phyloP scores from a whole-genome alignment of 768 basidiomycete species.

The Trametopsis cervina region DNA sequence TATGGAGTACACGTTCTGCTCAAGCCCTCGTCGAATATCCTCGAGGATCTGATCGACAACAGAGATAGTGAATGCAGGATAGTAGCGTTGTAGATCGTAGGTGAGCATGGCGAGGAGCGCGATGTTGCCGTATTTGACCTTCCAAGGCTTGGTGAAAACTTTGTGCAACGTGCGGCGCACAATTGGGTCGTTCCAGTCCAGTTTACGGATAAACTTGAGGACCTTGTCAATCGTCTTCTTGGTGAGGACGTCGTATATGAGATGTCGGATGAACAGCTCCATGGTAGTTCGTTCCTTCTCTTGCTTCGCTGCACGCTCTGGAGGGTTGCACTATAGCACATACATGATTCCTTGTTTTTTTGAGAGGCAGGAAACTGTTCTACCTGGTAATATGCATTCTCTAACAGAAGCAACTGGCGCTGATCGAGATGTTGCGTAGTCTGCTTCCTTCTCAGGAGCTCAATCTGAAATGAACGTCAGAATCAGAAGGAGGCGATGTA shows the following conservation, averaged over 20 bases:
- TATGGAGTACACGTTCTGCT: conserved; percentile 90
- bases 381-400: conserved; percentile 98
- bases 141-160: conserved; percentile 98
- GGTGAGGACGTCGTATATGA: conserved; percentile 89
- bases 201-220: conserved; percentile 83
- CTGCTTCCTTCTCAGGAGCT: conserved; percentile 93
- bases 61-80: conserved; percentile 78
- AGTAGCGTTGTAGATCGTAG: conserved; percentile 91
- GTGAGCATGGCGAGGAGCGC: conserved; percentile 89
- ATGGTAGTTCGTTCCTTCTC: conserved; percentile 81
- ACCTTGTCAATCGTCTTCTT: conserved; percentile 97
- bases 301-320: conserved; percentile 81
- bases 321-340: conserved; percentile 80
- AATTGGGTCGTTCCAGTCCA: conserved; percentile 85
- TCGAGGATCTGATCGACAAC: conserved; percentile 95
- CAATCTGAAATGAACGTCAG: conserved; percentile 46
- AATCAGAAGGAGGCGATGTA: no score
- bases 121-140: conserved; percentile 89
- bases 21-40: conserved; percentile 83
- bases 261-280: conserved; percentile 91
- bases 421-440: conserved; percentile 89
- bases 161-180: conserved; percentile 66
- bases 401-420: conserved; percentile 79
- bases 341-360: background rate
- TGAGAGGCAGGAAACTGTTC: conserved; percentile 7